Base-by-base conservation (phyloP, 768 basidiomycete genomes). In the Piloderma croceum region DNA sequence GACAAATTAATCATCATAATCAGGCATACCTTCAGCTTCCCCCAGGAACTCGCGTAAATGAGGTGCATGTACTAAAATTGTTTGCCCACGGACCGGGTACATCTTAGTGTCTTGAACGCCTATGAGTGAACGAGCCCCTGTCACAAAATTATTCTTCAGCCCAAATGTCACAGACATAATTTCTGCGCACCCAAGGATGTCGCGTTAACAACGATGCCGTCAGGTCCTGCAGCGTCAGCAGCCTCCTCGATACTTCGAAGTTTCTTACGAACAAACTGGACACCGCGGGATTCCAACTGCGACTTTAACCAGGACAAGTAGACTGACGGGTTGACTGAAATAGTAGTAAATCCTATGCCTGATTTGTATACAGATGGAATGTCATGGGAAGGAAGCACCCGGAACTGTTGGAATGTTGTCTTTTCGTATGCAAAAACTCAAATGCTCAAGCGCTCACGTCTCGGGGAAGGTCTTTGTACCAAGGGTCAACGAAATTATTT, bases 41-140 rank as follows among this genome's bases (percentile, higher is more conserved):
- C 10, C 27, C 27, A 29, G 27, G 15, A 51, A 64, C 41, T 68
- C 64, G 32, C 63, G 70, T 33, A 88, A 65, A 63, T 74, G 71
- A 0, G 86, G 82, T 3, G 87, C 85, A 27, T 75, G 61, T 17
- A 93, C 68, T 13, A 91, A 58, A 7, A 92, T 79, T 0, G 87
- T 83, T 62, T 94, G 92, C 6, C 91, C 91, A 32, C 90, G 71
- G 47, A 91, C 74, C 1, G 91, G 89, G 54, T 76, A 79, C 18
- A 91, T 64, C 18, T 64, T 66, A 42, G 70, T 69, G 58, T 96
- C 92, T 52, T 91, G 81, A 3, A 93, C 78, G 5, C 90, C 91
- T 10, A 85, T 76, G 31, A 94, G 69, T 23, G 77, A 79, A 36
- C 77, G 70, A 7, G 90, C 79, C 3, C 83, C 84, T 73, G 37